Evolutionary conservation across 768 basidiomycete genomes (phyloP).

Genomic region (Kwoniella bestiolae): DNA sequence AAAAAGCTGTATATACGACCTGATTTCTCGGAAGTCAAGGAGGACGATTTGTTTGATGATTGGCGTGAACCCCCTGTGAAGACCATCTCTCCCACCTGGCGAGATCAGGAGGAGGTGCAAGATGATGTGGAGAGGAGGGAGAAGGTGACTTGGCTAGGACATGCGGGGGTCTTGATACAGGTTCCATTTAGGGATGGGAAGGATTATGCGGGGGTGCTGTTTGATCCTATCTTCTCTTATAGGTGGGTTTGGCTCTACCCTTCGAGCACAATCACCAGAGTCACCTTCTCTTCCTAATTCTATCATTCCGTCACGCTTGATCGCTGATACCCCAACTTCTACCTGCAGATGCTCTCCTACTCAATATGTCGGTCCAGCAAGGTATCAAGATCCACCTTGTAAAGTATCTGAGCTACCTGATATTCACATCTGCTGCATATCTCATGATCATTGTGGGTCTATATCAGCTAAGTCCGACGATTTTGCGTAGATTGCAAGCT

Average conservation of each 20-base stretch:
- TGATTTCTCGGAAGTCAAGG: constrained; percentile 28
- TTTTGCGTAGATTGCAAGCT: constrained; percentile 3
- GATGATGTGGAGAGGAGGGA: constrained; percentile 21
- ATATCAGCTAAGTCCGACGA: not conserved
- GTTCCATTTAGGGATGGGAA: constrained; percentile 47
- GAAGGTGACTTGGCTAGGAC: constrained; percentile 54
- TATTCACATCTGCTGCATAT: constrained; percentile 54
- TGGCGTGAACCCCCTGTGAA: constrained; percentile 50
- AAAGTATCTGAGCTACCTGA: constrained; percentile 46
- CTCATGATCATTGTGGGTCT: constrained; percentile 56
- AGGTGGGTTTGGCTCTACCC: constrained; percentile 36
- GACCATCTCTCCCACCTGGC: constrained; percentile 38
- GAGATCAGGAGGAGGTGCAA: not conserved
- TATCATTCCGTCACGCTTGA: too few species aligned
- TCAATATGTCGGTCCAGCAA: constrained; percentile 54
- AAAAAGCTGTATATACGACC: constrained; percentile 35
- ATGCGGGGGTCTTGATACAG: constrained; percentile 52
- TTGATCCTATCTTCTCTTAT: constrained; percentile 57
- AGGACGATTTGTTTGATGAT: constrained; percentile 46
- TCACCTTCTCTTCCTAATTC: too few species aligned
- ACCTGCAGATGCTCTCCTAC: constrained; percentile 53
- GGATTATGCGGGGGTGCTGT: constrained; percentile 50
- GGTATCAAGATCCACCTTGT: constrained; percentile 52
- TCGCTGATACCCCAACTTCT: not conserved
- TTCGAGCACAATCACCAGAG: too few species aligned